A percentile compares a stretch with the other conserved stretches of the same genome.
Conservation (phyloP, 1,284 basidiomycete genomes). For the Moniliophthora roreri region DNA sequence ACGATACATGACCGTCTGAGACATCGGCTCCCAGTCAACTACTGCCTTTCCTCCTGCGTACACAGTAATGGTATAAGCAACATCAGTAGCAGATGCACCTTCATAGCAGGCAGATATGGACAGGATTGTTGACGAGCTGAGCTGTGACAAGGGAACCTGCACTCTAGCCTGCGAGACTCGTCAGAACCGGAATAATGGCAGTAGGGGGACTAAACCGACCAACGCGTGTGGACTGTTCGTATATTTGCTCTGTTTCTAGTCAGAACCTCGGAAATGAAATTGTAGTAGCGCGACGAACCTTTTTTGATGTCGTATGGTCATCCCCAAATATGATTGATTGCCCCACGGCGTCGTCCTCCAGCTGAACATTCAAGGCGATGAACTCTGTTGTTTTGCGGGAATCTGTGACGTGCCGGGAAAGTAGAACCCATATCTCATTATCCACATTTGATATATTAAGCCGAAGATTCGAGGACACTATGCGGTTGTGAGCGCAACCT, state of each 20-base stretch:
- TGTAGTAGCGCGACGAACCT: conserved; percentile 26
- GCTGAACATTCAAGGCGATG: conserved; percentile 66
- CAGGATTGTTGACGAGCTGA: conserved; percentile 40
- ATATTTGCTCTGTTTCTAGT: conserved; percentile 71
- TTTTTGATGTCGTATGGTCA: conserved; percentile 31
- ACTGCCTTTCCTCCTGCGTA: conserved; percentile 42
- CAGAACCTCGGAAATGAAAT: too few relatives aligned
- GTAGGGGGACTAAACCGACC: conserved; percentile 36
- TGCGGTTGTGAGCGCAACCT: not conserved
- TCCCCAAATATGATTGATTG: conserved; percentile 18
- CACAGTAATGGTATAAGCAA: conserved; percentile 65
- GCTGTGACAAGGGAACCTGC: conserved; percentile 26
- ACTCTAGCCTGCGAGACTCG: conserved; percentile 35
- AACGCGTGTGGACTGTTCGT: conserved; percentile 79
- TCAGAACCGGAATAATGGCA: not conserved
- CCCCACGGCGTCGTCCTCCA: conserved; percentile 38
- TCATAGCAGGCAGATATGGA: conserved; percentile 67
- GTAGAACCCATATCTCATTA: conserved; percentile 74
- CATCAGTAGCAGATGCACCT: conserved; percentile 48
- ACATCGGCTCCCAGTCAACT: conserved; percentile 51
- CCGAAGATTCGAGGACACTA: conserved; percentile 35
- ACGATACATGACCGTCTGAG: conserved; percentile 39
- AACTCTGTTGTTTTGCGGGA: conserved; percentile 63
- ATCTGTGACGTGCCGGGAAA: conserved; percentile 74
- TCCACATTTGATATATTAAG: conserved; percentile 29